These are phyloP conservation scores for Eimeria necatrix DNA, from an alignment of 169 alveolate species.

Conservation along the genomic window DNA sequence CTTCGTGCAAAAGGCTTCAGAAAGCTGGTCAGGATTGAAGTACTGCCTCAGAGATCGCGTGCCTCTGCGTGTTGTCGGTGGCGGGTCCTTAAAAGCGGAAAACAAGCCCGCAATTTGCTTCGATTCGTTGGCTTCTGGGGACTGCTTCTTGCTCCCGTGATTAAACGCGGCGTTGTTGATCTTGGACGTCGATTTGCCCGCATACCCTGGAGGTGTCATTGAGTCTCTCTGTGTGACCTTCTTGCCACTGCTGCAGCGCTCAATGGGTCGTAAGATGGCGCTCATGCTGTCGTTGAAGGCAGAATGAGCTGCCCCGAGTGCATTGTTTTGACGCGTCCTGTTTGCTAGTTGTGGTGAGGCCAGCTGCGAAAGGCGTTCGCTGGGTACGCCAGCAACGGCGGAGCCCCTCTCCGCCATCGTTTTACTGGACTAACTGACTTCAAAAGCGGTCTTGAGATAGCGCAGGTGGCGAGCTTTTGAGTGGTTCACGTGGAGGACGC, in stretches of 20 bases:
- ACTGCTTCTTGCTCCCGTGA: conserved; percentile 40
- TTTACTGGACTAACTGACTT: no score
- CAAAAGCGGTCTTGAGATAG: no score
- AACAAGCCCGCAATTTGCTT: conserved; percentile 16
- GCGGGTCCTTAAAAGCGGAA: not conserved
- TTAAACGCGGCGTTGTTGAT: conserved; percentile 19
- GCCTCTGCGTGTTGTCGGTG: not conserved
- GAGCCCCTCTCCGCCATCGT: conserved; percentile 5
- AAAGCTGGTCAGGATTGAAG: conserved; percentile 60
- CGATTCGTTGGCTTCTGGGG: conserved; percentile 38
- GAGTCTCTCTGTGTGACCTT: not conserved
- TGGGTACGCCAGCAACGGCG: conserved; percentile 62
- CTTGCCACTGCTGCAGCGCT: conserved; percentile 24
- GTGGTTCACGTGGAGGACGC: no score
- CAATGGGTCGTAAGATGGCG: conserved; percentile 7
- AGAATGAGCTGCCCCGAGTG: not conserved
- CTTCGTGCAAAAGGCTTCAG: conserved; percentile 79
- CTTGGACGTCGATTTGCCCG: conserved; percentile 41
- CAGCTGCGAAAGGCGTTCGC: conserved; percentile 66
- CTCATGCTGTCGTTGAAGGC: conserved; percentile 51
- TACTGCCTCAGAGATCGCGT: conserved; percentile 64
- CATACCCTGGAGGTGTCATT: conserved; percentile 29
- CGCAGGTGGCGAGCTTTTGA: no score
- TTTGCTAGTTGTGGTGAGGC: conserved; percentile 63
- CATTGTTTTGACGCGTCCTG: not conserved